Conservation (phyloP, 148 eudicot genomes). For the Camellia granthamiana region DNA sequence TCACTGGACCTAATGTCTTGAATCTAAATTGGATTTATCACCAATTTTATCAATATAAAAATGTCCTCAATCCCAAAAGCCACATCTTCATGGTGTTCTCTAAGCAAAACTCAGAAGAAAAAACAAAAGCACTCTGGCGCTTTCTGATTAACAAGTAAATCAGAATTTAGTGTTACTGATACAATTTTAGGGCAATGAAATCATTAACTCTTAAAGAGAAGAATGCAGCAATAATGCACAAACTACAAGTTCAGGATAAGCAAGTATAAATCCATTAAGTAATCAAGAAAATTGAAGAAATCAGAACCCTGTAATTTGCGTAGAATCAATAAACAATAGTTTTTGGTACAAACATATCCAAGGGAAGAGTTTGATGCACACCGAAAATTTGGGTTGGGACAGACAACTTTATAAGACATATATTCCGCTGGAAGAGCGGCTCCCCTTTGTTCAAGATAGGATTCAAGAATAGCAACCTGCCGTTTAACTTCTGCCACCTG, state of each 20-base stretch:
- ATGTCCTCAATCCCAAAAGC: not conserved
- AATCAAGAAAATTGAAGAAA: not conserved
- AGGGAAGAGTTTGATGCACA: conserved; percentile 22
- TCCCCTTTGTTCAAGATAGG: conserved; percentile 90
- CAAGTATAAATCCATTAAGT: conserved; percentile 5
- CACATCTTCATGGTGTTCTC: not conserved
- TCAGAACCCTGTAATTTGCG: not conserved
- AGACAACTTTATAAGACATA: conserved; percentile 69
- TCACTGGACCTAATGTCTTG: too few species aligned
- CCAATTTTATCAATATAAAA: too few species aligned
- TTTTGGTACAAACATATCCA: not conserved
- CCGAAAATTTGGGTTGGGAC: conserved; percentile 80
- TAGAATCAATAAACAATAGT: not conserved
- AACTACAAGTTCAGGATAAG: not conserved
- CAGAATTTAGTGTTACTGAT: not conserved
- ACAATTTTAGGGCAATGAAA: not conserved
- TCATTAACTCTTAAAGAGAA: not conserved
- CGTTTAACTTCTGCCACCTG: conserved; percentile 63
- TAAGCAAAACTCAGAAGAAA: too few species aligned
- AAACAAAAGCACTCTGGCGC: too few species aligned
- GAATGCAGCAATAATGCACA: conserved; percentile 2
- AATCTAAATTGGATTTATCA: too few species aligned
- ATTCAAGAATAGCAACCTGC: conserved; percentile 62
- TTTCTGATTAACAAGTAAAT: not conserved
- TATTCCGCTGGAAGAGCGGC: conserved; percentile 72